These are phyloP conservation scores for Globisporangium takayamanum DNA, from an alignment of 352 stramenopile genomes.

Conservation along the genomic window DNA sequence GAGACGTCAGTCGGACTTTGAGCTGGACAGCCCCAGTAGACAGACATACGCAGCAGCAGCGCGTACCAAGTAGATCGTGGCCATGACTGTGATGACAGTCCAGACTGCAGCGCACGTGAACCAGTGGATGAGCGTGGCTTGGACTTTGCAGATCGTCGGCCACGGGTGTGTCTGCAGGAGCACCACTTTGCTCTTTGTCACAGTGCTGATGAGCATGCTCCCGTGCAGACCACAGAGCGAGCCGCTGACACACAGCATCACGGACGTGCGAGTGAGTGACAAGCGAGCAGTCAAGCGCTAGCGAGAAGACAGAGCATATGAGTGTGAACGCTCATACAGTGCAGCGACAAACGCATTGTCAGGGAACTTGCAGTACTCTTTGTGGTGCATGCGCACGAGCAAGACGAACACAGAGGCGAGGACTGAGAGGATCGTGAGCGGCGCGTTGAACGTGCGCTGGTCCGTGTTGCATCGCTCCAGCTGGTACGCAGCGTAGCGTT, in stretches of 20 bases:
- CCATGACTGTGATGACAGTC: conserved; percentile 19
- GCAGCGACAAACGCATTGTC: conserved; percentile 25
- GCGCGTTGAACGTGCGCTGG: conserved; percentile 24
- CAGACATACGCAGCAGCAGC: not conserved
- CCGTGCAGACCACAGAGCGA: conserved; percentile 22
- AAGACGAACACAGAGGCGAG: conserved; percentile 18
- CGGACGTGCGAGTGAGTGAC: not conserved
- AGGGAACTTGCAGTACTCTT: conserved; percentile 26
- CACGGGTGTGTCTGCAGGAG: conserved; percentile 16
- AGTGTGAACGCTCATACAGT: conserved; percentile 15
- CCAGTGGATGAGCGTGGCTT: conserved; percentile 27
- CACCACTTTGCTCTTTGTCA: conserved; percentile 22
- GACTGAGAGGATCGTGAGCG: conserved; percentile 23
- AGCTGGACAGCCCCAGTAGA: not conserved
- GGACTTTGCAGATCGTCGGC: conserved; percentile 18
- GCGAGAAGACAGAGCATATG: not conserved
- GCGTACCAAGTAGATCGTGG: conserved; percentile 16
- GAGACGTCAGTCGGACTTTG: not conserved
- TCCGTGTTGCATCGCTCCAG: conserved; percentile 19
- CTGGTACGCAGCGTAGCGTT: conserved; percentile 22
- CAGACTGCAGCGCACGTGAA: conserved; percentile 27
- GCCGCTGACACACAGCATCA: conserved; percentile 7
- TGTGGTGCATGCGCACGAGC: conserved; percentile 19
- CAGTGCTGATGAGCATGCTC: conserved; percentile 25
- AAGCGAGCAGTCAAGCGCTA: not conserved